Evolutionary conservation across 768 basidiomycete species (phyloP).

Genomic region (Podaxis rugospora): DNA sequence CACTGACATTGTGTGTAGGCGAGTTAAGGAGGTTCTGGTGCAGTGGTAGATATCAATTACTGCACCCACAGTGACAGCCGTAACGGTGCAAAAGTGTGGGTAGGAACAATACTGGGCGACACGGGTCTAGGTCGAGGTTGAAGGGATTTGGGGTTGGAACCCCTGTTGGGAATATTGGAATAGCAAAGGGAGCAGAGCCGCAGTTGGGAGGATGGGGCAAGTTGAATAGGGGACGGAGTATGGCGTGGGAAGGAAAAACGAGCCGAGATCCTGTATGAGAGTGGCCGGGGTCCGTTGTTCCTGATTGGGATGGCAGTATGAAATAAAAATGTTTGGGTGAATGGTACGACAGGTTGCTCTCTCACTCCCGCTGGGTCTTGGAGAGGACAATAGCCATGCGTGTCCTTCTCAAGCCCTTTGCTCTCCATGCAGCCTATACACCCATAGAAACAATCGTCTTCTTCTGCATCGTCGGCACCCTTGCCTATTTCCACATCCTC

Average conservation of each 20-base stretch:
- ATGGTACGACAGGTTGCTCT: slow-evolving; percentile 8
- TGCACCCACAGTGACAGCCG: neutral
- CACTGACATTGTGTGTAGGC: neutral
- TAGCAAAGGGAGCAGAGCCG: neutral
- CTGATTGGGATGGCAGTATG: neutral
- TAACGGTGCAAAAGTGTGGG: neutral
- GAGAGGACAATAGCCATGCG: slow-evolving; percentile 33
- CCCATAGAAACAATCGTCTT: slow-evolving; percentile 90
- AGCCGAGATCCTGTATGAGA: neutral
- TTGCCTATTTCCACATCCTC: slow-evolving; percentile 93
- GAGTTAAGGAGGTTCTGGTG: neutral
- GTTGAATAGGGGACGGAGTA: neutral
- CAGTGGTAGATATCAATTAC: neutral
- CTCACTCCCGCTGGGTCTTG: neutral
- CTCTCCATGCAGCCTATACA: slow-evolving; percentile 65
- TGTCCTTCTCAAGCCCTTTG: slow-evolving; percentile 61
- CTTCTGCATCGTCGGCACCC: slow-evolving; percentile 84
- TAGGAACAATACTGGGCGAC: neutral
- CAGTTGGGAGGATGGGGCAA: neutral
- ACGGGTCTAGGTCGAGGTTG: neutral
- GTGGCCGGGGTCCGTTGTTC: neutral
- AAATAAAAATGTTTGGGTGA: slow-evolving; percentile 9
- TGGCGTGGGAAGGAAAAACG: neutral
- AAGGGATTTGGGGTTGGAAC: neutral
- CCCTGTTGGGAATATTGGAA: neutral